Conservation (phyloP, 495 filamentous ascomycete species). For the Pyrenula massariospora region DNA sequence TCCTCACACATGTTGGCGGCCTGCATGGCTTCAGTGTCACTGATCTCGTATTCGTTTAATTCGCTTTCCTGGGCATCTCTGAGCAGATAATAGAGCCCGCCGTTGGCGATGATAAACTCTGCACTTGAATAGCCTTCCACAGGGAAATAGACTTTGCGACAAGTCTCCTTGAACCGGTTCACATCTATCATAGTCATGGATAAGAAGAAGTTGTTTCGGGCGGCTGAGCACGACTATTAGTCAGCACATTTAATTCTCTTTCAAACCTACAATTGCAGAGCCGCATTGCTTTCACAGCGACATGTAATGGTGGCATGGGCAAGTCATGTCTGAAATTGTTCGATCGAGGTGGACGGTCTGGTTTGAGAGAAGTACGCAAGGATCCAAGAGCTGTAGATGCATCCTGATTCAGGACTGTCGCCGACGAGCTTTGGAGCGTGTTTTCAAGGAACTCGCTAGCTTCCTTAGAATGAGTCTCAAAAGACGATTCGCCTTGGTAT, state of each 20-base stretch:
- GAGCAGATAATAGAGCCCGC: constrained; percentile 1
- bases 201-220: background rate
- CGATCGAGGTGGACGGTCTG: background rate
- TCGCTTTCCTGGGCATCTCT: background rate
- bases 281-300: background rate
- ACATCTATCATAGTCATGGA: background rate
- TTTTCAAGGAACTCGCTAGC: constrained; percentile 2
- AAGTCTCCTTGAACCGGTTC: background rate
- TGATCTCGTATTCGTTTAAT: background rate
- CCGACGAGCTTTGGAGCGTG: background rate
- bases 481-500: constrained; percentile 5
- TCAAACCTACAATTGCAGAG: background rate
- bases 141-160: constrained; percentile 4
- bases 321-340: background rate
- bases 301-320: background rate
- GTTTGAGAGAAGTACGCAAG: background rate
- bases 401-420: background rate
- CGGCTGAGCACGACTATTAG: background rate
- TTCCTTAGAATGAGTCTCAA: constrained; percentile 4
- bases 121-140: constrained; percentile 1
- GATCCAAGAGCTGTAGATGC: background rate
- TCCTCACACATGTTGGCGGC: background rate
- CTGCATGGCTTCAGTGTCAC: background rate
- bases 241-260: background rate
- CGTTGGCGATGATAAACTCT: constrained; percentile 1